phyloP scores from a whole-genome alignment of 169 alveolate genomes.

The Cryptosporidium baileyi region DNA sequence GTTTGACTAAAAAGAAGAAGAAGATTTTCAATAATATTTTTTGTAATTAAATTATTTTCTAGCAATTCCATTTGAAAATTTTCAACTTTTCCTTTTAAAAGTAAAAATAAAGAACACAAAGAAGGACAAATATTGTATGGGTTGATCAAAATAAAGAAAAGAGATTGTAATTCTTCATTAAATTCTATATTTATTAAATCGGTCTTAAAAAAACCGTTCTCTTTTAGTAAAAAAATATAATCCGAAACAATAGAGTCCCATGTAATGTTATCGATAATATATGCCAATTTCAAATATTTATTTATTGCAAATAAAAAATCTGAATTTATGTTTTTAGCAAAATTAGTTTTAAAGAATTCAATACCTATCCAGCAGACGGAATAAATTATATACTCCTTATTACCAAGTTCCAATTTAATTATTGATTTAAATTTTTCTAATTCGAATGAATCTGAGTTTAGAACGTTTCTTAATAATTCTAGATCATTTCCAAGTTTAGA shows the following conservation, averaged over 20 bases:
- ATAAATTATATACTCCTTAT: background rate
- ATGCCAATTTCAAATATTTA: slow-evolving; percentile 36
- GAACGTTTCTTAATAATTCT: background rate
- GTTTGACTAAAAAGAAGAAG: background rate
- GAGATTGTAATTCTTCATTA: slow-evolving; percentile 36
- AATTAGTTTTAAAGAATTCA: background rate
- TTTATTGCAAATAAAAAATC: background rate
- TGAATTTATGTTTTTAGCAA: background rate
- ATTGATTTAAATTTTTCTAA: background rate
- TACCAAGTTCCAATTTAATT: background rate
- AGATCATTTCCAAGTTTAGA: background rate
- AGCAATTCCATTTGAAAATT: too few relatives aligned
- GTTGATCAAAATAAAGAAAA: slow-evolving; percentile 23
- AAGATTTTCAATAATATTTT: background rate
- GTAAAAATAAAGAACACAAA: background rate
- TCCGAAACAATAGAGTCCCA: slow-evolving; percentile 43
- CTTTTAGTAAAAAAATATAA: background rate
- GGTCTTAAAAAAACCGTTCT: background rate
- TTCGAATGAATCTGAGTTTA: background rate
- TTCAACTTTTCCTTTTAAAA: background rate
- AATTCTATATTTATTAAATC: slow-evolving; percentile 2
- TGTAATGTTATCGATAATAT: slow-evolving; percentile 4
- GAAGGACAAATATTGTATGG: slow-evolving; percentile 49
- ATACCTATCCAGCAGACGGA: slow-evolving; percentile 1
- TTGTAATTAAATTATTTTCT: background rate